Conservation (phyloP, 208 protist genomes). For the Leishmania guyanensis region DNA sequence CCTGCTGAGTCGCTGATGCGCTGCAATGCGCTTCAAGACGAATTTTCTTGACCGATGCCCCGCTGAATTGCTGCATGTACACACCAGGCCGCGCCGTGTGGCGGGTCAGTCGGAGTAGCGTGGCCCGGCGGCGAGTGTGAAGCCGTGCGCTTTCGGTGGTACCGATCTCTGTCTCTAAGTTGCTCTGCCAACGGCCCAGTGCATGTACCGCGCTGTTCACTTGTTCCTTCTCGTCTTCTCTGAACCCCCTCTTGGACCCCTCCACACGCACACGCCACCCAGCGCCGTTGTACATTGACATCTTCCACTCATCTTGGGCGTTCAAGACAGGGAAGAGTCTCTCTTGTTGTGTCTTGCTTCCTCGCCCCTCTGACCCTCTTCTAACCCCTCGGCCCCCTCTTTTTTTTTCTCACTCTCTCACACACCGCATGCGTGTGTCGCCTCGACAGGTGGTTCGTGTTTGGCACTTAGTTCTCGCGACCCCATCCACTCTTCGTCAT, state of each 20-base stretch:
- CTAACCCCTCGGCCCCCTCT: neutral
- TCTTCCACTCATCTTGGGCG: neutral
- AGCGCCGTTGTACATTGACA: neutral
- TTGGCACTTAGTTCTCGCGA: neutral
- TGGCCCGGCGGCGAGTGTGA: too few relatives aligned
- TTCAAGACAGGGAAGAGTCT: neutral
- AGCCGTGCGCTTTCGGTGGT: neutral
- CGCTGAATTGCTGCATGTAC: neutral
- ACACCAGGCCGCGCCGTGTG: neutral
- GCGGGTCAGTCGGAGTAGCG: neutral
- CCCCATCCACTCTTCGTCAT: neutral
- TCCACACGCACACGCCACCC: neutral
- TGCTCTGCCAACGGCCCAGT: neutral
- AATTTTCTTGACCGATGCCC: neutral
- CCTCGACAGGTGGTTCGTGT: neutral
- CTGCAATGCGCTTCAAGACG: neutral
- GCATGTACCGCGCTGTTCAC: neutral
- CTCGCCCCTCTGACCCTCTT: neutral
- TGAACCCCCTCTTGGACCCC: neutral
- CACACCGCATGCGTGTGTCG: neutral
- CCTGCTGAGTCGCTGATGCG: neutral
- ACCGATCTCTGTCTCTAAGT: neutral
- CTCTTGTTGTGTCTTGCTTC: neutral
- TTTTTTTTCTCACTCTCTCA: neutral
- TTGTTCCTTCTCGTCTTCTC: neutral